Evolutionary conservation across 805 yeast species (phyloP).

Genomic region (Wickerhamiella hasegawae): DNA sequence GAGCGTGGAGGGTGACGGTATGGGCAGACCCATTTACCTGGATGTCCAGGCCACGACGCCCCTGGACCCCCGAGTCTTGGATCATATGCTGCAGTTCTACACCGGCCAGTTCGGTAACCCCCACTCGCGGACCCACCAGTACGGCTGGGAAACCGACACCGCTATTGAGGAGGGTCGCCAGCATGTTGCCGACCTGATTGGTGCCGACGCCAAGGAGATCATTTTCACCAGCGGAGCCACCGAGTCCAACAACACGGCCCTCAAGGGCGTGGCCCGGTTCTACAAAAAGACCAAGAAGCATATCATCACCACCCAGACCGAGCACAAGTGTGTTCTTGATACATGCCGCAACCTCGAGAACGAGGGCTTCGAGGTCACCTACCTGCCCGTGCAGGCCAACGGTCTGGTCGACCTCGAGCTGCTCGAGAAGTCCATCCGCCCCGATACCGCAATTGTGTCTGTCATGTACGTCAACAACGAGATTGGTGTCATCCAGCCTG

Average conservation of each 20-base stretch:
- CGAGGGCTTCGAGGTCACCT: constrained; percentile 93
- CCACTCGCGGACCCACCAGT: constrained; percentile 89
- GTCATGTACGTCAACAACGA: constrained; percentile 97
- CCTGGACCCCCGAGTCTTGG: constrained; percentile 85
- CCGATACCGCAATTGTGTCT: constrained; percentile 80
- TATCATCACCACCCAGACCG: constrained; percentile 90
- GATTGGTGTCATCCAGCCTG: constrained; percentile 93
- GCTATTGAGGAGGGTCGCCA: constrained; percentile 79
- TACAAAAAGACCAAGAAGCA: constrained; percentile 82
- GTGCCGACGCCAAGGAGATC: constrained; percentile 93
- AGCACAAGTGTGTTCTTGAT: constrained; percentile 97
- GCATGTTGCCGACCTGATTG: constrained; percentile 67
- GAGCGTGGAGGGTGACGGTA: constrained; percentile 8
- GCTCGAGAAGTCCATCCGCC: constrained; percentile 68
- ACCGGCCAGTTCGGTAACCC: constrained; percentile 97
- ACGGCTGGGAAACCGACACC: constrained; percentile 97
- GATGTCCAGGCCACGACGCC: constrained; percentile 99
- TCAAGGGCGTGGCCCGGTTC: constrained; percentile 92
- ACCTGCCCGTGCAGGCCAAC: constrained; percentile 64
- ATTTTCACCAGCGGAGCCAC: constrained; percentile 97
- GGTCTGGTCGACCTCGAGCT: constrained; percentile 70
- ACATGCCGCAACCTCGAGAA: constrained; percentile 89
- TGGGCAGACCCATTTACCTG: constrained; percentile 73
- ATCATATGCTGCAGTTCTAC: constrained; percentile 22
- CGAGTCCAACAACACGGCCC: constrained; percentile 85